Percentiles rank a stretch among this genome's conserved stretches.
phyloP scores from a whole-genome alignment of 1,284 basidiomycete species.

The Irpex rosettiformis region DNA sequence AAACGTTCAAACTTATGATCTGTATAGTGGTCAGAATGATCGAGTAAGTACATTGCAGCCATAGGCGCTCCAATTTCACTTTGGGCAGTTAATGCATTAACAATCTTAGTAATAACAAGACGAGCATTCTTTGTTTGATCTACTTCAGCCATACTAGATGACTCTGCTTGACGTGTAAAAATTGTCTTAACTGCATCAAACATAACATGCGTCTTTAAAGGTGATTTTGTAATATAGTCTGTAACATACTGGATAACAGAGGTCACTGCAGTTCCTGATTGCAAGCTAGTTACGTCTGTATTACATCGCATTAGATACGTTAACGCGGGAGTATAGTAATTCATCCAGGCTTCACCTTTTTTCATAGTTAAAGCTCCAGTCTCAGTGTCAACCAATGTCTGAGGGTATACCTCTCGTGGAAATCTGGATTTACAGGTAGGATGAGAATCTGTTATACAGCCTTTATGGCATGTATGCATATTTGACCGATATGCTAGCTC shows the following conservation, averaged over 20 bases:
- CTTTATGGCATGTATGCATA: not conserved
- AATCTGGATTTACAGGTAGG: conserved; percentile 28
- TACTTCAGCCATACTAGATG: conserved; percentile 3
- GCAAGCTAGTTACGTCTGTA: conserved; percentile 4
- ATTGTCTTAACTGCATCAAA: conserved; percentile 31
- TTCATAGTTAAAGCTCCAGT: conserved; percentile 30
- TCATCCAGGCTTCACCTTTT: conserved; percentile 18
- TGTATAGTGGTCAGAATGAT: conserved; percentile 17
- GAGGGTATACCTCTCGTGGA: conserved; percentile 20
- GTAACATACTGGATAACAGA: conserved; percentile 5
- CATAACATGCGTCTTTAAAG: conserved; percentile 13
- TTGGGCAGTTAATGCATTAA: not conserved
- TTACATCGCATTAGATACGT: conserved; percentile 11
- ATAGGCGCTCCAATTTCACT: conserved; percentile 13
- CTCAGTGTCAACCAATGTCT: conserved; percentile 22
- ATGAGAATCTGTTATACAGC: conserved; percentile 1
- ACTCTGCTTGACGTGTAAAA: conserved; percentile 22
- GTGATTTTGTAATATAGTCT: conserved; percentile 6
- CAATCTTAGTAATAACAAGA: not conserved
- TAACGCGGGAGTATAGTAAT: not conserved
- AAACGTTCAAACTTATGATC: conserved; percentile 7
- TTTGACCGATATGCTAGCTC: not conserved
- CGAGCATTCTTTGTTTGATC: not conserved
- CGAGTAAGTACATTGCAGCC: conserved; percentile 7
- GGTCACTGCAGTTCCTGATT: conserved; percentile 1